These are phyloP conservation scores for Desmodesmus armatus DNA, from an alignment of 139 green algal species.

Conservation along the genomic window DNA sequence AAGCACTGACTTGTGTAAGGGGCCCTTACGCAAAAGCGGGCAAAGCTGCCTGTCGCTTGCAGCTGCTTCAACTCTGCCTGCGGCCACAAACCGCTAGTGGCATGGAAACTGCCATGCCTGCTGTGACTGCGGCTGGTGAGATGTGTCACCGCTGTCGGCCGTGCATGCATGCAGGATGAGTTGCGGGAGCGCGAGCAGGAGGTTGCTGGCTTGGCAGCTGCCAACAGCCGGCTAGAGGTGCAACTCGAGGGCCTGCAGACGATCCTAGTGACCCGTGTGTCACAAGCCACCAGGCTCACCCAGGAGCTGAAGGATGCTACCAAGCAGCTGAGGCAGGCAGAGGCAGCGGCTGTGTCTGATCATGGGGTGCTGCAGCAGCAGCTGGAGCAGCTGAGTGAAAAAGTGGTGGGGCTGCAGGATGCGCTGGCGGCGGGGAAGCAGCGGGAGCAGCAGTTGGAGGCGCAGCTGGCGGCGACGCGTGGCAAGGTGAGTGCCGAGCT, in stretches of 20 bases:
- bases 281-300: slow-evolving; percentile 1
- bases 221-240: too few species aligned
- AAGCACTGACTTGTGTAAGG: not conserved
- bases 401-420: not conserved
- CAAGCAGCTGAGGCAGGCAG: slow-evolving; percentile 22
- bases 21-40: not conserved
- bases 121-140: not conserved
- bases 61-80: not conserved
- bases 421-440: not conserved
- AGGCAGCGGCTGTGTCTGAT: slow-evolving; percentile 3
- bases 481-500: slow-evolving; percentile 23
- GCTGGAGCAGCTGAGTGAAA: not conserved
- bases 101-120: not conserved
- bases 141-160: too few species aligned
- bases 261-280: not conserved
- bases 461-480: not conserved
- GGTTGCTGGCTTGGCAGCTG: not conserved
- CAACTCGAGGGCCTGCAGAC: slow-evolving; percentile 32
- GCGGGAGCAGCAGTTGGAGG: slow-evolving; percentile 1
- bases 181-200: slow-evolving; percentile 6
- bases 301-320: not conserved
- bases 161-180: not conserved
- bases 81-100: not conserved
- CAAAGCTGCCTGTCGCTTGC: not conserved
- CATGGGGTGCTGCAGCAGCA: not conserved